phyloP scores from a whole-genome alignment of 78 protist species.

The Dictyostelium capitatum region DNA sequence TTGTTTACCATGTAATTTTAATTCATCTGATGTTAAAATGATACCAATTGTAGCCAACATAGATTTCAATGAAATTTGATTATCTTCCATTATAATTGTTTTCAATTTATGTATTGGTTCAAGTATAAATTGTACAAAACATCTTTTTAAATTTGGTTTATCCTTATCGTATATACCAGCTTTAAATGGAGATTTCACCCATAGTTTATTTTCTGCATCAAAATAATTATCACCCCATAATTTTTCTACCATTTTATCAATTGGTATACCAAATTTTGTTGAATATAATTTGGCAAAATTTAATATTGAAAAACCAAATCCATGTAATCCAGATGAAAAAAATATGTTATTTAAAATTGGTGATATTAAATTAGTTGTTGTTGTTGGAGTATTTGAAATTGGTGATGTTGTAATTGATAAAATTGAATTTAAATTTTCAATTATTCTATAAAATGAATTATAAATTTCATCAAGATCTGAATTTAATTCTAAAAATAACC shows the following conservation, averaged over 20 bases:
- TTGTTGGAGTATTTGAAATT: constrained; percentile 23
- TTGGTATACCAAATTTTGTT: constrained; percentile 44
- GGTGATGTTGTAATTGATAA: constrained; percentile 86
- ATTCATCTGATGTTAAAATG: constrained; percentile 46
- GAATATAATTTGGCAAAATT: constrained; percentile 78
- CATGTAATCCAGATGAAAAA: constrained; percentile 87
- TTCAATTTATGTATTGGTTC: constrained; percentile 80
- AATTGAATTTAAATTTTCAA: constrained; percentile 94
- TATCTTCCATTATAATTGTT: background rate
- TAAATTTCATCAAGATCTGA: constrained; percentile 88
- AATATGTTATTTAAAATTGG: constrained; percentile 88
- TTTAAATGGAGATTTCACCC: constrained; percentile 4
- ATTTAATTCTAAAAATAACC: constrained; percentile 78
- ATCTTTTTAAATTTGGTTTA: constrained; percentile 29
- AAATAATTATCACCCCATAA: constrained; percentile 91
- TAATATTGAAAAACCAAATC: constrained; percentile 91
- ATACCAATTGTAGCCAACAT: constrained; percentile 12
- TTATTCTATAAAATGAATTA: constrained; percentile 35
- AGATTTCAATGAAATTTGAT: background rate
- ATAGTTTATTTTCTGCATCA: constrained; percentile 76
- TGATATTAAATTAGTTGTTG: constrained; percentile 76
- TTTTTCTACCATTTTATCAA: background rate
- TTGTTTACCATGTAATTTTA: background rate
- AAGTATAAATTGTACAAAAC: constrained; percentile 78
- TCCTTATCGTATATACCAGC: background rate